Conservation (phyloP, 2,329 filamentous ascomycete genomes). For the Penicillium sp. region DNA sequence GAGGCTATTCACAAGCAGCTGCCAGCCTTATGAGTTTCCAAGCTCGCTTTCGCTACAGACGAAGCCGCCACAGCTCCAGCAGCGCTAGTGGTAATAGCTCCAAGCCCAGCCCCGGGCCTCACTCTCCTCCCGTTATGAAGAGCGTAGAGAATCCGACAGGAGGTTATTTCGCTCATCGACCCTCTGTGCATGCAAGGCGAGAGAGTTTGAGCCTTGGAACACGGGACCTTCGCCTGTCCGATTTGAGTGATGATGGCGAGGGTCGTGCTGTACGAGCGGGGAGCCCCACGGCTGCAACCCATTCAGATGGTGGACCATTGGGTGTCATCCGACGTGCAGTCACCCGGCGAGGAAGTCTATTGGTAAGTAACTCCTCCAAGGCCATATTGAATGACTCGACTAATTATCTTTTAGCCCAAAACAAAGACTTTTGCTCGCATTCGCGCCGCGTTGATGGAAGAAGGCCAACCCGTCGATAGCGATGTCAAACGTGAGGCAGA, state of each 20-base stretch:
- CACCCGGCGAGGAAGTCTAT: slow-evolving; percentile 80
- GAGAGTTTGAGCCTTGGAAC: slow-evolving; percentile 91
- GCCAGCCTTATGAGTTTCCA: slow-evolving; percentile 80
- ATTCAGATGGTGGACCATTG: slow-evolving; percentile 58
- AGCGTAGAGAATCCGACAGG: slow-evolving; percentile 54
- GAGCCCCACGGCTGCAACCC: slow-evolving; percentile 34
- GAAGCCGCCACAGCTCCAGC: slow-evolving; percentile 66
- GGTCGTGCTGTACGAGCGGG: slow-evolving; percentile 35
- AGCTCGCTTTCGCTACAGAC: slow-evolving; percentile 57
- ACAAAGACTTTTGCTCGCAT: slow-evolving; percentile 95
- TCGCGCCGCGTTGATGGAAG: slow-evolving; percentile 83
- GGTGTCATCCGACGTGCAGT: slow-evolving; percentile 81
- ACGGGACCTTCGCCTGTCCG: slow-evolving; percentile 79
- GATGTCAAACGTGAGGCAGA: slow-evolving; percentile 91
- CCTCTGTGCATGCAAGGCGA: slow-evolving; percentile 60
- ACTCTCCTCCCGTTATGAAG: slow-evolving; percentile 69
- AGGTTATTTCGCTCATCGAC: slow-evolving; percentile 56
- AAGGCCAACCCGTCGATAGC: slow-evolving; percentile 80
- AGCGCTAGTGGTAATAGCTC: slow-evolving; percentile 70
- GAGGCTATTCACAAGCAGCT: slow-evolving; percentile 65
- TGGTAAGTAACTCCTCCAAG: slow-evolving; percentile 58
- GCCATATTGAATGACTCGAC: background rate
- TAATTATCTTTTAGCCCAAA: slow-evolving; percentile 66
- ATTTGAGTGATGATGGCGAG: slow-evolving; percentile 77
- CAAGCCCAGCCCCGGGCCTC: slow-evolving; percentile 68